These are phyloP conservation scores for Mycena olivaceomarginata DNA, from an alignment of 768 basidiomycete species.

Conservation along the genomic window DNA sequence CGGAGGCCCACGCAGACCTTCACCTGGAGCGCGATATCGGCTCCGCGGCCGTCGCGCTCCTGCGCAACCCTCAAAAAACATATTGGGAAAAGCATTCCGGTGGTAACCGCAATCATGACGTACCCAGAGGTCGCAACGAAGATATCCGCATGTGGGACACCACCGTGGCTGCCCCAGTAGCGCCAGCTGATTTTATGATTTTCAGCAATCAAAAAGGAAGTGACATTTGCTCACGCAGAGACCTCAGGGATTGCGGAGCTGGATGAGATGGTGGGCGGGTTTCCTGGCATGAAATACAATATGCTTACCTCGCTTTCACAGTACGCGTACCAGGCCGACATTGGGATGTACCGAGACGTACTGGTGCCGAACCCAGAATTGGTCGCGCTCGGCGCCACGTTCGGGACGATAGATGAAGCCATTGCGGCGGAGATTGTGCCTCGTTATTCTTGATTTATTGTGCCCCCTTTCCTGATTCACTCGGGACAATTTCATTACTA, in stretches of 20 bases:
- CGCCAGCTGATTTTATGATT: neutral
- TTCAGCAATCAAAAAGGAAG: slow-evolving; percentile 34
- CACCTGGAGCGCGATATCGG: slow-evolving; percentile 42
- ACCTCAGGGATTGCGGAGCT: slow-evolving; percentile 36
- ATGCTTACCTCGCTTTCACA: neutral
- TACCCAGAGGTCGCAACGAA: slow-evolving; percentile 35
- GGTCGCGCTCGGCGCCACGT: slow-evolving; percentile 36
- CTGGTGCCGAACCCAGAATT: slow-evolving; percentile 35
- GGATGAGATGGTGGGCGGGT: slow-evolving; percentile 45
- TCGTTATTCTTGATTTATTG: slow-evolving; percentile 21
- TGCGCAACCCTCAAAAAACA: slow-evolving; percentile 29
- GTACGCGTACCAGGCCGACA: slow-evolving; percentile 38
- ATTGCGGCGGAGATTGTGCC: slow-evolving; percentile 30
- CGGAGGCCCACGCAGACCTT: slow-evolving; percentile 17
- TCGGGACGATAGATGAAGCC: slow-evolving; percentile 35
- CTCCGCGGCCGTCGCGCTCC: slow-evolving; percentile 31
- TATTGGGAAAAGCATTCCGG: slow-evolving; percentile 38
- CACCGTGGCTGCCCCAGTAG: no score
- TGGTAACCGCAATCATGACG: slow-evolving; percentile 29
- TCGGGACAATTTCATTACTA: no score
- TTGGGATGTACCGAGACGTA: slow-evolving; percentile 28
- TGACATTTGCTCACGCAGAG: slow-evolving; percentile 12
- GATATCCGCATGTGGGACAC: slow-evolving; percentile 42
- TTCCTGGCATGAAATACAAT: neutral
- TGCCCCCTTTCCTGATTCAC: no score